Base-by-base conservation (phyloP, 257 asterid genomes). In the Jaltomata sinuosa region DNA sequence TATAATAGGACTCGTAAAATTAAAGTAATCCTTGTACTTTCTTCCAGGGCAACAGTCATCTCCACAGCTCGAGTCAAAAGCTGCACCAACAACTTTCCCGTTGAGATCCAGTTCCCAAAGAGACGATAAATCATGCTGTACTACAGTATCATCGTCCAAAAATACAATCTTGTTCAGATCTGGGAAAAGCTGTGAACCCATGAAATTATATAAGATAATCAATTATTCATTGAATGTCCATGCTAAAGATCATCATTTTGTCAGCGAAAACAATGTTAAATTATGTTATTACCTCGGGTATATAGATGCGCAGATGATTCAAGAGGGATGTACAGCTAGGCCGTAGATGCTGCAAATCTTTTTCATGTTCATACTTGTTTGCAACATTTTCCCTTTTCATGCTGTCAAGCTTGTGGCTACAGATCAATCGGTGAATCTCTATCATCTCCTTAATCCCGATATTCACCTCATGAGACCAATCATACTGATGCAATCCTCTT, bases 71-170 rank as follows among this genome's bases (percentile, higher is more conserved):
- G 98, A 93, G 87, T 91, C 94, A 80, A 90, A 85, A 89, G 92
- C 98, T 82, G 99, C 99, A 84, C 97, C 99, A 72, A 90, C 90
- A 84, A 95, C 95, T 87, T 94, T 95, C 83, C 90, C 93, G 14
- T 91, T 83, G 90, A 95, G 94, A 85, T 94, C 93, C 92, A 95
- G 85, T 84, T 91, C 93, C 99, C 99, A 95, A 31, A 95, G 90
- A 81, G 96, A 74, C 10, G 97, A 92, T 71, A 95, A 71, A 90
- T 95, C 98, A 54, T 47, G 98, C 64, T 94, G 98, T 53, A 93
- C 97, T 11, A 94, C 93, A 84, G 90, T 74, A 90, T 95, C 99
- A 90, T 95, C 98, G 64, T 94, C 99, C 92, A 95, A 87, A 86
- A 95, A 88, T 84, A 95, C 91, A 80, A 94, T 87, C 88, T 91